These are phyloP conservation scores for Monilinia vaccinii-corymbosi DNA, from an alignment of 2,329 filamentous ascomycete species.

Conservation along the genomic window DNA sequence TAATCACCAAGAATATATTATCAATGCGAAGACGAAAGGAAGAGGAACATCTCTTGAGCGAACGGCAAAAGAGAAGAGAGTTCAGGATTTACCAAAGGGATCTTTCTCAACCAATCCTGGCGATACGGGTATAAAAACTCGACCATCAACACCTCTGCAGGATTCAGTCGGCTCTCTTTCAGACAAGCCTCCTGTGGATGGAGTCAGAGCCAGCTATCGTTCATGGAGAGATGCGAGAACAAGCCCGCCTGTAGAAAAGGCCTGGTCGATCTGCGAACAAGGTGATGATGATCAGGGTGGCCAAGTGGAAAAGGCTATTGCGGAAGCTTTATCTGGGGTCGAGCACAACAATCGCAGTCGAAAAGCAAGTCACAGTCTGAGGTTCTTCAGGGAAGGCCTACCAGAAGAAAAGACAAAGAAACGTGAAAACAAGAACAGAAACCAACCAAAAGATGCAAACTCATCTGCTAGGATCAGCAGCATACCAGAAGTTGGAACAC, in stretches of 20 bases:
- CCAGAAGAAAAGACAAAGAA: constrained; percentile 49
- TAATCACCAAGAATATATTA: constrained; percentile 31
- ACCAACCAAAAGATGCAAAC: constrained; percentile 25
- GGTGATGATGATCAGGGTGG: constrained; percentile 46
- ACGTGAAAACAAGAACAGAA: constrained; percentile 35
- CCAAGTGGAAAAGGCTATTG: constrained; percentile 55
- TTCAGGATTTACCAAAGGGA: constrained; percentile 28
- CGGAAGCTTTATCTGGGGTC: constrained; percentile 50
- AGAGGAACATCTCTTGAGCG: constrained; percentile 36
- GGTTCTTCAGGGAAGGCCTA: constrained; percentile 58
- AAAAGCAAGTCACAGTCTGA: constrained; percentile 57
- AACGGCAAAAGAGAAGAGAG: constrained; percentile 34
- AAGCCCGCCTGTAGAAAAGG: constrained; percentile 40
- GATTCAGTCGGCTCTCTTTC: constrained; percentile 16
- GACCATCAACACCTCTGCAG: constrained; percentile 18
- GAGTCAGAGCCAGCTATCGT: constrained; percentile 27
- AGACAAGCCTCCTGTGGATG: constrained; percentile 25
- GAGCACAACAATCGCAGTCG: constrained; percentile 56
- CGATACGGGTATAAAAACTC: constrained; percentile 29
- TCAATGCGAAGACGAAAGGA: constrained; percentile 18
- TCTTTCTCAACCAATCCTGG: constrained; percentile 27
- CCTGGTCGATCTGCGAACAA: constrained; percentile 54
- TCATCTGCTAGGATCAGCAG: neutral
- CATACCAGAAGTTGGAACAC: neutral
- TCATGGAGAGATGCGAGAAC: constrained; percentile 28